A percentile compares a stretch with the other conserved stretches of the same genome.
phyloP scores from a whole-genome alignment of 805 yeast species.

The Kazachstania kunashirensis region DNA sequence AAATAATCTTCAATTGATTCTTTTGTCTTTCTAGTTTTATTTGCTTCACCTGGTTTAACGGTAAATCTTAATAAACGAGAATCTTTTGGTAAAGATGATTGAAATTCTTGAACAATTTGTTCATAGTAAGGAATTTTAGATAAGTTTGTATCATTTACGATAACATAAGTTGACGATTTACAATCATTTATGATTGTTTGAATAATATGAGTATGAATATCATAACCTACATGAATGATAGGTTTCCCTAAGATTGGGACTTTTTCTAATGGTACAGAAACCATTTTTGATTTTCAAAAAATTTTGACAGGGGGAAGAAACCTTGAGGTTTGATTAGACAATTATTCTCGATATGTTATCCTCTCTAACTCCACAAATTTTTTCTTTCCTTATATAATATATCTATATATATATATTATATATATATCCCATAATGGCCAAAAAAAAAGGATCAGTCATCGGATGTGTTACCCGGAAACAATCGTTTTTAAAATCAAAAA shows the following conservation, averaged over 20 bases:
- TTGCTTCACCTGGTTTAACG: slow-evolving; percentile 88
- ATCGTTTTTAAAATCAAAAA: no score
- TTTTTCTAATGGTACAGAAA: slow-evolving; percentile 30
- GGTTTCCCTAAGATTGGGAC: slow-evolving; percentile 76
- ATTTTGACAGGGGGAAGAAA: no score
- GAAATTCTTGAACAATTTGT: slow-evolving; percentile 37
- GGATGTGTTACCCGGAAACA: no score
- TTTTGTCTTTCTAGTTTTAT: slow-evolving; percentile 79
- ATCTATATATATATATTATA: no score
- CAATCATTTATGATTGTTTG: slow-evolving; percentile 49
- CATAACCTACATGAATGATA: slow-evolving; percentile 82
- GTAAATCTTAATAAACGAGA: slow-evolving; percentile 64
- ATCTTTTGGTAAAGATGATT: slow-evolving; percentile 35
- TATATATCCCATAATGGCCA: no score
- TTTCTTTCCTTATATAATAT: no score
- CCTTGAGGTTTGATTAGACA: no score
- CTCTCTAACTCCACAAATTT: no score
- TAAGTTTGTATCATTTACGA: slow-evolving; percentile 80
- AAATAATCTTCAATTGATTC: slow-evolving; percentile 89
- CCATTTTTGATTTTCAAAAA: neutral
- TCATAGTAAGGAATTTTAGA: slow-evolving; percentile 53
- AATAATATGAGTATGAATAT: slow-evolving; percentile 65
- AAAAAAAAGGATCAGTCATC: no score
- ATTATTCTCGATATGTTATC: no score
- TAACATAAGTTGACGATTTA: slow-evolving; percentile 83